A percentile compares a stretch with the other conserved stretches of the same genome.
These are phyloP conservation scores for Saccharomyces hybrid DNA, from an alignment of 1,139 yeast species.

Conservation along the genomic window DNA sequence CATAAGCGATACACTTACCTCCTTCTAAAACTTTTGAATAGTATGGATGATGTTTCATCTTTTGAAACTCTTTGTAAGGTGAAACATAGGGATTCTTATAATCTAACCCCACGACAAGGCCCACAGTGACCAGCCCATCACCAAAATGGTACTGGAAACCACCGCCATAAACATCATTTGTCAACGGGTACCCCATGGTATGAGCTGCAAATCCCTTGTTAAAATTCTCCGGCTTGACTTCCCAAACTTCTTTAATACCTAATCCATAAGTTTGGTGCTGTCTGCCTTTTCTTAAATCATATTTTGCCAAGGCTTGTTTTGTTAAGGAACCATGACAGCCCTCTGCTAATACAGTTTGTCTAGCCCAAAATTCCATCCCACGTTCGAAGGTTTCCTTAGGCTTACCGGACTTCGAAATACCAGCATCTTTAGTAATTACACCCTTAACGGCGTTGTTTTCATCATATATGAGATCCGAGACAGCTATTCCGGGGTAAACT, in stretches of 20 bases:
- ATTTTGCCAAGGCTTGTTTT: conserved; percentile 65
- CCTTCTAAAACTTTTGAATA: conserved; percentile 70
- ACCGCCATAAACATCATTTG: conserved; percentile 77
- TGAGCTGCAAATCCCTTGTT: conserved; percentile 78
- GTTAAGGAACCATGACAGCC: conserved; percentile 95
- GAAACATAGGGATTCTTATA: conserved; percentile 89
- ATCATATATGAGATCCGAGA: conserved; percentile 67
- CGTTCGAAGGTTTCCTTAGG: conserved; percentile 81
- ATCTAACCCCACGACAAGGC: conserved; percentile 86
- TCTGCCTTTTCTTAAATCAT: conserved; percentile 52
- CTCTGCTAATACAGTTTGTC: conserved; percentile 82
- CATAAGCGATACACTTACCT: conserved; percentile 89
- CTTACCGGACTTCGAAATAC: conserved; percentile 61
- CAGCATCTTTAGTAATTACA: conserved; percentile 90
- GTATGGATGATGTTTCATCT: conserved; percentile 84
- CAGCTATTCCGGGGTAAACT: conserved; percentile 84
- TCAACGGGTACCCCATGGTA: conserved; percentile 81
- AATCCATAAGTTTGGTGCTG: conserved; percentile 88
- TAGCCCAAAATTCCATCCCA: conserved; percentile 94
- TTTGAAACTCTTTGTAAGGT: conserved; percentile 93
- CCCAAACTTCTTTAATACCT: conserved; percentile 96
- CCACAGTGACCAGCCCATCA: conserved; percentile 81
- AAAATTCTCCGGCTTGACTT: conserved; percentile 79
- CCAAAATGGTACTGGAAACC: conserved; percentile 97
- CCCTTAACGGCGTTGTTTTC: conserved; percentile 60